Base-by-base conservation (phyloP, 2,329 filamentous ascomycete species). In the Sodiomyces alkalinus region DNA sequence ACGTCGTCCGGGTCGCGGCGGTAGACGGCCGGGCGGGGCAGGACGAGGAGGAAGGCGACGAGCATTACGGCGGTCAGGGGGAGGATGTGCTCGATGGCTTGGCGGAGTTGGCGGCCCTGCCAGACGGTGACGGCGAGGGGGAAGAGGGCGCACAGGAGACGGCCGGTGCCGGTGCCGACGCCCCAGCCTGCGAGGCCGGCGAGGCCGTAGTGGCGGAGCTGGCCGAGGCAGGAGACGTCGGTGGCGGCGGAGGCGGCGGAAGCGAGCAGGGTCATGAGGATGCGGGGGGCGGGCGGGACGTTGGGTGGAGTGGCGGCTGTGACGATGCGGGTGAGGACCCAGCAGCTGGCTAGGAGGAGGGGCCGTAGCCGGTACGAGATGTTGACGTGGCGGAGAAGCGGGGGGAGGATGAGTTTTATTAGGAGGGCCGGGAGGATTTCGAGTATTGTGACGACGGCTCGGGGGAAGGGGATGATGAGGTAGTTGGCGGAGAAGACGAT, bases 151-250 rank as follows among this genome's bases (percentile, higher is more conserved):
- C 42, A 42, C 12, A 45, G 37, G 6, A 49, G 31, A 7, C 40
- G 35, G 1, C 46, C 51, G 0, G 41, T 39, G 9, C 49, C 52
- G 5, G 44, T 42, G 2, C 50, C 51, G 1, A 49, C 34, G 22
- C 48, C 52, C 51, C 52, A 55, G 17, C 52, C 51, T 2, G 41
- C 41, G 12, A 55, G 34, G 1, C 43, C 48, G n/a, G 36, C 29
- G 24, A 38, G 38, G 12, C 48, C 46, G 20, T 51, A 47, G 8
- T 43, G 39, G 0, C 44, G 40, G 9, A 46, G 28, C 40, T 43
- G 40, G 10, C 44, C 44, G n/a, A 53, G 25, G 27, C 46, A 48
- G 2, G 43, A 46, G 2, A 54, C 33, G 11, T 55, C 50, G 28
- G 41, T 48, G 5, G 40, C 41, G 4, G 49, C 45, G 3, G 51